These are phyloP conservation scores for Malus sylvestris DNA, from an alignment of 306 rosid genomes.

Conservation along the genomic window DNA sequence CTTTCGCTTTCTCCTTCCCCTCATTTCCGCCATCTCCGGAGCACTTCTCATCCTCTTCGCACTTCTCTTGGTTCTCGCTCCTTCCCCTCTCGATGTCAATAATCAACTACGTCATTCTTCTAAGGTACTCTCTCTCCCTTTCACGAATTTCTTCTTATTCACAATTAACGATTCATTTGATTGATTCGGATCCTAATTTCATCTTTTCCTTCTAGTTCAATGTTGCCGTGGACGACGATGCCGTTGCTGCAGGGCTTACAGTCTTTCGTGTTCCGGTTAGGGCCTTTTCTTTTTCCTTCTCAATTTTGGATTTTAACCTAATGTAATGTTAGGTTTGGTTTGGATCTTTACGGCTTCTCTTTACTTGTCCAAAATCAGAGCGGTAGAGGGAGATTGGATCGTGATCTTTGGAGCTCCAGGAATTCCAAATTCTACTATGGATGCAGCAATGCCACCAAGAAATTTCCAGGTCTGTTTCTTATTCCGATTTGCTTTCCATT, in stretches of 20 bases:
- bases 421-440: constrained; percentile 64
- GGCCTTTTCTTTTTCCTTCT: constrained; percentile 21
- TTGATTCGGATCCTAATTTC: neutral
- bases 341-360: constrained; percentile 23
- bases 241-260: constrained; percentile 22
- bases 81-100: constrained; percentile 16
- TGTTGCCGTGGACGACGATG: constrained; percentile 28
- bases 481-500: neutral
- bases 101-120: constrained; percentile 39
- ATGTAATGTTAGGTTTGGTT: neutral
- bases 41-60: constrained; percentile 63
- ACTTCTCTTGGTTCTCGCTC: constrained; percentile 77
- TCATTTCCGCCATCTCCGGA: constrained; percentile 56
- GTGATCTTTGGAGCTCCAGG: constrained; percentile 69
- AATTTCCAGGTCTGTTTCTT: constrained; percentile 62
- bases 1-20: constrained; percentile 48
- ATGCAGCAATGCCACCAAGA: constrained; percentile 72
- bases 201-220: constrained; percentile 28
- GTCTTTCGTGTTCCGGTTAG: constrained; percentile 80
- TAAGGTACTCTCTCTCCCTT: neutral
- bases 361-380: constrained; percentile 30
- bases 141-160: neutral
- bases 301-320: neutral
- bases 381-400: constrained; percentile 49
- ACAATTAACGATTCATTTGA: neutral